Base-by-base conservation (phyloP, 2,329 filamentous ascomycete genomes). In the Paracamarosporium sp. region DNA sequence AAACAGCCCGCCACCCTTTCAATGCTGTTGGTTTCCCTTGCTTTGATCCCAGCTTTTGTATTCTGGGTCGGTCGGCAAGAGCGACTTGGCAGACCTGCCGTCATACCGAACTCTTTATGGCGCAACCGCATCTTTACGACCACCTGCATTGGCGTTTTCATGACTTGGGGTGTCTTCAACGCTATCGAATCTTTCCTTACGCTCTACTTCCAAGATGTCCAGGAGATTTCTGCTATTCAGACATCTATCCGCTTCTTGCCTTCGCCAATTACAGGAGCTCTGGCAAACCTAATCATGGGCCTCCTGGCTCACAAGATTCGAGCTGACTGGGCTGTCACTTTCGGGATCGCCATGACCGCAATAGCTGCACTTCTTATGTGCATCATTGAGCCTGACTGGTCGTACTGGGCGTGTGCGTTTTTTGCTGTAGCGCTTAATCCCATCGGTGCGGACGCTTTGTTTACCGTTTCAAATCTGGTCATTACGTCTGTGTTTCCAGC, bases 51-150 rank as follows among this genome's bases (percentile, higher is more conserved):
- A 0, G 64, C 72, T 0, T 89, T 89, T 65, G 72, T 83, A 41
- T 66, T 75, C 9, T 89, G 86, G 86, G 80, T 86, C 46, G 77
- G 79, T 11, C 75, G 76, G 3, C 83, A 83, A 47, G 81, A 83
- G 46, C 75, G 72, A 11, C 65, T 70, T 0, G 76, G 77, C 9
- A 77, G 76, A 2, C 82, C 85, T 12, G 85, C 85, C 0, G 69
- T 89, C 7, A 88, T 89, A 22, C 87, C 87, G 0, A 88, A 89
- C 67, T 82, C 80, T 0, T 72, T 89, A 0, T 89, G 87, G 87
- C 79, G 74, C n/a, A 87, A 86, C 43, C 68, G 72, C 0, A 72
- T 82, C 2, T 89, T 89, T 63, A 81, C 83, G 0, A 79, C 75
- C 25, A 81, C 86, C 20, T 89, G 86, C 64, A 62, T 82, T 3